phyloP scores from a whole-genome alignment of 352 stramenopile species.

The Globisporangium paroecandrum region DNA sequence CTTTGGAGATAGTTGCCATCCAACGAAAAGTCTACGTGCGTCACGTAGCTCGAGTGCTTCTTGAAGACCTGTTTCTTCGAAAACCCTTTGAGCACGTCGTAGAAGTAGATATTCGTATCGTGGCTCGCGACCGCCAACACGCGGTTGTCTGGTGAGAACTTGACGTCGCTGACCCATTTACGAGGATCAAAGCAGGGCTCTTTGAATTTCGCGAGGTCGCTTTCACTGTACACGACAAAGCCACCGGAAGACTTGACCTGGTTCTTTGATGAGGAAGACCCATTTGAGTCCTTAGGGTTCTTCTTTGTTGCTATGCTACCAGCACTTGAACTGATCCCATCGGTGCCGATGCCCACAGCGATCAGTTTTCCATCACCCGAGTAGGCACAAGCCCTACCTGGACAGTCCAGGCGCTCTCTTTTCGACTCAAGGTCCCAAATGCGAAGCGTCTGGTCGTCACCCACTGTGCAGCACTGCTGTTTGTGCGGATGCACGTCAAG shows the following conservation, averaged over 20 bases:
- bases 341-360: constrained; percentile 74
- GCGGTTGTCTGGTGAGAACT: constrained; percentile 65
- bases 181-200: constrained; percentile 54
- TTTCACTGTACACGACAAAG: constrained; percentile 61
- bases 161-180: constrained; percentile 71
- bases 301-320: constrained; percentile 1
- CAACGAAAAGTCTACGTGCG: constrained; percentile 73
- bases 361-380: constrained; percentile 87
- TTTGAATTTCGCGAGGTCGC: constrained; percentile 39
- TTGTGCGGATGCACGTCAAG: constrained; percentile 66
- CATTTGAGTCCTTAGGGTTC: constrained; percentile 1
- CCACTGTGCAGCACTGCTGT: constrained; percentile 66
- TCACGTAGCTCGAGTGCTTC: constrained; percentile 78
- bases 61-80: constrained; percentile 63
- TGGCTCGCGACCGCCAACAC: constrained; percentile 64
- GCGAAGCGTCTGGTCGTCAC: constrained; percentile 79
- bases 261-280: constrained; percentile 19
- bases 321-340: constrained; percentile 19
- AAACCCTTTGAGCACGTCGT: constrained; percentile 72
- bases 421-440: constrained; percentile 71
- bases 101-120: constrained; percentile 74
- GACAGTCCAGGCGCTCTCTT: constrained; percentile 36
- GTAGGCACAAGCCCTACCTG: constrained; percentile 75
- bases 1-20: constrained; percentile 66
- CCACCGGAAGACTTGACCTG: constrained; percentile 26